Evolutionary conservation across 208 protist genomes (phyloP), one percentile per base, ranked within the genome.

Genomic region (Herpetomonas samuelpessoai): DNA sequence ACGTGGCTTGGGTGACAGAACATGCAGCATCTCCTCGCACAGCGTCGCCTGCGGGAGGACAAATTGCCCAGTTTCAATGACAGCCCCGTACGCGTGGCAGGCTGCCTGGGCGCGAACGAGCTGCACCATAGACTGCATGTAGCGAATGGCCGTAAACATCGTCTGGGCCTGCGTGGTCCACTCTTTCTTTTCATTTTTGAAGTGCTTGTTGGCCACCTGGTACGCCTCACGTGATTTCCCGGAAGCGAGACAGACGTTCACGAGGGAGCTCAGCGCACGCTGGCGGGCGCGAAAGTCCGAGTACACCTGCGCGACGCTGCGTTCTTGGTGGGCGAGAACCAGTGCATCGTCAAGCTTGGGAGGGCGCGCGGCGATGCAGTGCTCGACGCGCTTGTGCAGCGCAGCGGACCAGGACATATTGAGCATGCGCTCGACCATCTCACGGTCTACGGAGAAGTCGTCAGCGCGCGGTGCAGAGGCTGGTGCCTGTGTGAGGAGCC

Each of bases 61-160:
- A 55, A 91, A 79, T 54, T 95, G 85, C 14, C 72, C 71, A 25
- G 83, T 92, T 50, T 92, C 83, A 27, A 90, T 74, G 22, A 95
- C 70, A 0, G 75, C 78, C 3, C 64, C 71, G 62, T 85, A 78
- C 26, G 73, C 77, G 2, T 59, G 76, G 60, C 76, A 90, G 14
- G 79, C 75, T 6, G 81, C 67, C 58, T 91, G 88, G 21, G 81
- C 76, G 10, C 79, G 77, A 22, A 88, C 76, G 12, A 95, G 71
- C 58, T 88, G 72, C 60, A 78, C 69, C 81, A 91, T 90, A 9
- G 88, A 95, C 53, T 86, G 67, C 45, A 92, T 63, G 66, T 95
- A 92, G 14, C 71, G 76, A 41, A 92, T 59, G 0, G 83, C 76
- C 30, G 74, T 78, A 52, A 83, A 79, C 35, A 86, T 69, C 27